Evolutionary conservation across 1,284 basidiomycete genomes (phyloP).

Genomic region (Salmacisia buchloeana): DNA sequence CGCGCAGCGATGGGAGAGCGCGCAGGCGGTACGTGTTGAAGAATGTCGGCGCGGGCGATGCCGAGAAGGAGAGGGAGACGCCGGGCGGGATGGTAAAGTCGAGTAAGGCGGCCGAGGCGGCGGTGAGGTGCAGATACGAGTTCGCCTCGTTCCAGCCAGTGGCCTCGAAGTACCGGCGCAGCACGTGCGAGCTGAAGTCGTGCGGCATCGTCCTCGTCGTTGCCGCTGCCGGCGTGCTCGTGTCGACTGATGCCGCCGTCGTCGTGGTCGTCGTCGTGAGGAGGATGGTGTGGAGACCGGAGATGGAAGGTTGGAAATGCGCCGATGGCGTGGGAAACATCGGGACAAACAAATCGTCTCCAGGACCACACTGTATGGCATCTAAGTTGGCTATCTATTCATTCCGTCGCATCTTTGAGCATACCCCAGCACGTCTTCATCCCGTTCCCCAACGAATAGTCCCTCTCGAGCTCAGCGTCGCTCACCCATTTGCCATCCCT

Average conservation of each 20-base stretch:
- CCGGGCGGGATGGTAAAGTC: conserved; percentile 77
- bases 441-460: not conserved
- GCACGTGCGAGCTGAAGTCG: conserved; percentile 62
- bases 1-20: conserved; percentile 80
- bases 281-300: too few species aligned
- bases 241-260: too few species aligned
- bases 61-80: conserved; percentile 74
- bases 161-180: conserved; percentile 78
- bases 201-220: conserved; percentile 21
- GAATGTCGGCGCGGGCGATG: conserved; percentile 71
- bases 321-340: too few species aligned
- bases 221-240: too few species aligned
- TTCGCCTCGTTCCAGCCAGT: conserved; percentile 97
- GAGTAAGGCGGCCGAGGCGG: conserved; percentile 67
- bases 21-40: conserved; percentile 90
- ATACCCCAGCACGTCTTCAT: not conserved
- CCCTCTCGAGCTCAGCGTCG: not conserved
- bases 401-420: too few species aligned
- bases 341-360: too few species aligned
- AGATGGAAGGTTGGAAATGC: too few species aligned
- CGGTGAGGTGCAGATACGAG: conserved; percentile 80
- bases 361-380: too few species aligned
- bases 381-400: too few species aligned
- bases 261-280: too few species aligned
- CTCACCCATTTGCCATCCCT: not conserved